A percentile compares a stretch with the other conserved stretches of the same genome.
Evolutionary conservation across 192 early-diverging fungal genomes (phyloP).

Genomic region (Phlyctochytrium bullatum): DNA sequence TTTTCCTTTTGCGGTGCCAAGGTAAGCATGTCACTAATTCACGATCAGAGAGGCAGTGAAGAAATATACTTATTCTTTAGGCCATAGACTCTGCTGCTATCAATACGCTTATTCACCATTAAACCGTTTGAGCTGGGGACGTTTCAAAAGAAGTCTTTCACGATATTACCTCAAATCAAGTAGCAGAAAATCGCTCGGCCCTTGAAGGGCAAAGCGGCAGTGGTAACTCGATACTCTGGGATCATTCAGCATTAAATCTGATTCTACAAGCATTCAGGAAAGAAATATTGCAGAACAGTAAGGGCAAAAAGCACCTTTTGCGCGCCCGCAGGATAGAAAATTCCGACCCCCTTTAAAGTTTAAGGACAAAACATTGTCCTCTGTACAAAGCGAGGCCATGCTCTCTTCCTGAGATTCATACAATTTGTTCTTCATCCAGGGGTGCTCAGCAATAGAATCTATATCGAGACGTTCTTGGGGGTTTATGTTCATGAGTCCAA

Average conservation of each 20-base stretch:
- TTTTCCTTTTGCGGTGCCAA: too few relatives aligned
- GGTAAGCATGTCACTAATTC: too few relatives aligned
- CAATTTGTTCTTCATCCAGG: conserved; percentile 16
- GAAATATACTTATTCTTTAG: too few relatives aligned
- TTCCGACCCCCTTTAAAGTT: background rate
- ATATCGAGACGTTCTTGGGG: conserved; percentile 24
- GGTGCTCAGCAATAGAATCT: conserved; percentile 22
- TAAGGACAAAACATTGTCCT: background rate
- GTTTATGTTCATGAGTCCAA: conserved; percentile 20
- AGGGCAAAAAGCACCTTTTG: background rate
- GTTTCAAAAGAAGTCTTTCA: too few relatives aligned
- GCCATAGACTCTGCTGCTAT: too few relatives aligned
- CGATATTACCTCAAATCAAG: too few relatives aligned
- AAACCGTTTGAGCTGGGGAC: too few relatives aligned
- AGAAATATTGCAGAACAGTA: too few relatives aligned
- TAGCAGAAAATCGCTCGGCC: too few relatives aligned
- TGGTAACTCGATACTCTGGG: conserved; percentile 22
- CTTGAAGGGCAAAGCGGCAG: too few relatives aligned
- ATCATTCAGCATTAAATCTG: conserved; percentile 16
- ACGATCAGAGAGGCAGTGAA: too few relatives aligned
- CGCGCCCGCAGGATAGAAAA: background rate
- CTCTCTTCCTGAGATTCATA: conserved; percentile 3
- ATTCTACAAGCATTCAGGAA: background rate
- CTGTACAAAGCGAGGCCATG: background rate
- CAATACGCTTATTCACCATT: too few relatives aligned